phyloP scores from a whole-genome alignment of 805 yeast genomes.

The Isabelozyma gotoi region DNA sequence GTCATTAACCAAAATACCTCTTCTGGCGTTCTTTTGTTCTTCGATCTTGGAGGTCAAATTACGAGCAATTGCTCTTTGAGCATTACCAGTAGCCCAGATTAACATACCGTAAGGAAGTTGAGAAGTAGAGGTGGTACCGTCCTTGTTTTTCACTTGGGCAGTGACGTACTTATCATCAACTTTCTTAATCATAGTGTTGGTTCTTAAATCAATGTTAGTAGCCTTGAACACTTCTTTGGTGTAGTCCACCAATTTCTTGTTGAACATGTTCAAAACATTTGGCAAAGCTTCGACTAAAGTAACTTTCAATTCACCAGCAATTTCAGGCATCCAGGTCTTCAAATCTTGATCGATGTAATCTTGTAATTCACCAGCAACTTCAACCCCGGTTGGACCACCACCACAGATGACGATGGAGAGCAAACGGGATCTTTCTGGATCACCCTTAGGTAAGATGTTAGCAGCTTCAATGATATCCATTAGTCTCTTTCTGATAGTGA shows the following conservation, averaged over 20 bases:
- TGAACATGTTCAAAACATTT: constrained; percentile 76
- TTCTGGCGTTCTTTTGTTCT: constrained; percentile 79
- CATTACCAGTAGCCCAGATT: constrained; percentile 98
- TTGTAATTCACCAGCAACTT: constrained; percentile 93
- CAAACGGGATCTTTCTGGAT: constrained; percentile 79
- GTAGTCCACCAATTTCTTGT: constrained; percentile 67
- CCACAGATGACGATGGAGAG: constrained; percentile 91
- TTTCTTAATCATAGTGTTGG: constrained; percentile 85
- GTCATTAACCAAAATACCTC: constrained; percentile 87
- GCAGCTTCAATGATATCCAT: constrained; percentile 92
- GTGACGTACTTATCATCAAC: constrained; percentile 71
- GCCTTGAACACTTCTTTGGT: constrained; percentile 74
- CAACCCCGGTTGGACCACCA: constrained; percentile 99
- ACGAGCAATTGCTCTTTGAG: constrained; percentile 73
- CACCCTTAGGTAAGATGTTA: constrained; percentile 69
- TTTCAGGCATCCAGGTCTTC: constrained; percentile 83
- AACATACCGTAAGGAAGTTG: constrained; percentile 87
- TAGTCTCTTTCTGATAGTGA: constrained; percentile 74
- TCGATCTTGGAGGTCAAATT: constrained; percentile 68
- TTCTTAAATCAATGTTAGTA: constrained; percentile 68
- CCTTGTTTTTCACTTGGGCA: constrained; percentile 62
- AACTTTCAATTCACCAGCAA: constrained; percentile 78
- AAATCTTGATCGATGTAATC: constrained; percentile 93
- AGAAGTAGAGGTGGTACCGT: constrained; percentile 59
- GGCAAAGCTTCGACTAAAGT: constrained; percentile 90